Percentiles rank a stretch among this genome's conserved stretches.
Evolutionary conservation across 169 alveolate species (phyloP).

Genomic region (Babesia sp.): DNA sequence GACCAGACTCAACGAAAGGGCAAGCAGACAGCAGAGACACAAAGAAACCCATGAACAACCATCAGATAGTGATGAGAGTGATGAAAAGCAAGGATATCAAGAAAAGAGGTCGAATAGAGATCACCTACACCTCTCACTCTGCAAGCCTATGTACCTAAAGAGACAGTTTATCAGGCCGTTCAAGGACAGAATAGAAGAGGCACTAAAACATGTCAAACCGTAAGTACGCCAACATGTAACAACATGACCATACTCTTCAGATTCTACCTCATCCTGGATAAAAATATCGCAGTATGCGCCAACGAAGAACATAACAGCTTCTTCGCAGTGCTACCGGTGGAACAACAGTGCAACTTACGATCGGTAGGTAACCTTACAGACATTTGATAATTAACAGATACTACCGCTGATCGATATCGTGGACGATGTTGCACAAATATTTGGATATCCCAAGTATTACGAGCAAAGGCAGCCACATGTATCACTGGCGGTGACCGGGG

Average conservation of each 20-base stretch:
- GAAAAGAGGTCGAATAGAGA: not conserved
- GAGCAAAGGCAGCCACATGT: constrained; percentile 64
- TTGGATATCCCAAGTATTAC: constrained; percentile 55
- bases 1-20: constrained; percentile 19
- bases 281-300: constrained; percentile 44
- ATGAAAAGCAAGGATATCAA: not conserved
- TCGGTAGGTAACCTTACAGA: constrained; percentile 1
- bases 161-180: constrained; percentile 61
- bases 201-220: constrained; percentile 35
- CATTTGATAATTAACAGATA: constrained; percentile 2
- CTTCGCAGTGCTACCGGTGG: constrained; percentile 63
- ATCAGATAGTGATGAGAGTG: constrained; percentile 33
- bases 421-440: constrained; percentile 49
- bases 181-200: constrained; percentile 27
- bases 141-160: constrained; percentile 61
- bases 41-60: not conserved
- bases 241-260: not conserved
- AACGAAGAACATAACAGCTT: constrained; percentile 43
- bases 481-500: constrained; percentile 63
- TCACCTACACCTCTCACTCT: constrained; percentile 50
- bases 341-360: constrained; percentile 28
- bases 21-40: not conserved
- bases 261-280: constrained; percentile 55
- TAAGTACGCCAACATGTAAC: not conserved
- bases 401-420: constrained; percentile 60